A percentile compares a stretch with the other conserved stretches of the same genome.
Conservation (phyloP, 148 eudicot species). For the Silene latifolia region DNA sequence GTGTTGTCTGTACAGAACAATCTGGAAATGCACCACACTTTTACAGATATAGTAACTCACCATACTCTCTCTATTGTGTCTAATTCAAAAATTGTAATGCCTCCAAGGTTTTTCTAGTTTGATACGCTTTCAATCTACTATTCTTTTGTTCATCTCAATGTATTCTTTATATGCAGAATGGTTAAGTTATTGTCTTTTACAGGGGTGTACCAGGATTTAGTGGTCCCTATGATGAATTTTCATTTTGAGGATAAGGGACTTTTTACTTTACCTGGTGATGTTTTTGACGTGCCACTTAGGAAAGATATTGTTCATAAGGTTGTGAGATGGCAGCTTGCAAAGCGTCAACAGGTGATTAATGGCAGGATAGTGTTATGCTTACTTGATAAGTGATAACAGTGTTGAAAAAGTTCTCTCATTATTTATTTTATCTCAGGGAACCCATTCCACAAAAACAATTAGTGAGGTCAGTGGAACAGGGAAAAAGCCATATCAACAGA, state of each 20-base stretch:
- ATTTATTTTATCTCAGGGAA: constrained; percentile 51
- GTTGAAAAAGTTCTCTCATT: constrained; percentile 12
- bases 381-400: background rate
- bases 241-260: constrained; percentile 80
- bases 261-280: constrained; percentile 86
- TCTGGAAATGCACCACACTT: too few relatives aligned
- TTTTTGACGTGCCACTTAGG: constrained; percentile 93
- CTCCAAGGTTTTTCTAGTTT: background rate
- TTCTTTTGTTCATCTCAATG: background rate
- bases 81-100: background rate
- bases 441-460: constrained; percentile 94
- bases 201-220: constrained; percentile 75
- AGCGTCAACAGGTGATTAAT: constrained; percentile 80
- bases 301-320: constrained; percentile 95
- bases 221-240: constrained; percentile 84
- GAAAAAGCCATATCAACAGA: constrained; percentile 79
- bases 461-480: constrained; percentile 99
- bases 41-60: too few relatives aligned
- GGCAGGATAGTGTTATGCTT: background rate
- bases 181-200: constrained; percentile 23
- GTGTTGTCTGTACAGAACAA: too few relatives aligned
- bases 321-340: constrained; percentile 98
- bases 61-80: background rate
- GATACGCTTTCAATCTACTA: background rate
- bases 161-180: background rate